These are phyloP conservation scores for Aspergillus coremiiformis DNA, from an alignment of 495 filamentous ascomycete genomes.

Conservation along the genomic window DNA sequence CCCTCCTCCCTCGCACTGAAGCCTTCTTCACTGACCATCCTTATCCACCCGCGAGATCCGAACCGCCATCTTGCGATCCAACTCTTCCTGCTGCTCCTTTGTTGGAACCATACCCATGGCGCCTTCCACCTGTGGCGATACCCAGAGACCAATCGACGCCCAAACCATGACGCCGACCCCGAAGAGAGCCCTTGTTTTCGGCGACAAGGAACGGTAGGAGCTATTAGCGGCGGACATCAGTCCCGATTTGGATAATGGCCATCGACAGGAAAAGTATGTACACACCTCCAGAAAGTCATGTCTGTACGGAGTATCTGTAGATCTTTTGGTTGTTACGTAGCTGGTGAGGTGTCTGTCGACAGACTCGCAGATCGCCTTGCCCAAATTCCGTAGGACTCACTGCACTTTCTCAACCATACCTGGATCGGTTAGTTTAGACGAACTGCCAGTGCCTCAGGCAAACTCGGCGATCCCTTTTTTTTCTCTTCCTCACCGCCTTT, in stretches of 20 bases:
- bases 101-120: conserved; percentile 55
- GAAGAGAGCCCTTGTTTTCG: conserved; percentile 55
- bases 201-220: conserved; percentile 52
- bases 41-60: conserved; percentile 35
- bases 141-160: conserved; percentile 50
- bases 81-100: conserved; percentile 50
- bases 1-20: background rate
- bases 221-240: conserved; percentile 23
- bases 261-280: background rate
- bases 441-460: background rate
- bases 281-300: background rate
- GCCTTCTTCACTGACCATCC: conserved; percentile 15
- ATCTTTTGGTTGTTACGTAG: background rate
- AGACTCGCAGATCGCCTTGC: background rate
- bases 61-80: conserved; percentile 45
- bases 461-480: background rate
- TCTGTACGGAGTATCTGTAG: no score
- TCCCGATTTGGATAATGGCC: conserved; percentile 3
- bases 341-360: background rate
- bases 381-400: no score
- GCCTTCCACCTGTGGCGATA: conserved; percentile 54
- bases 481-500: background rate
- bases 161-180: conserved; percentile 61
- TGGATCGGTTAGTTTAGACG: background rate
- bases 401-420: no score